Evolutionary conservation across 352 stramenopile genomes (phyloP).

Genomic region (Albugo laibachii): DNA sequence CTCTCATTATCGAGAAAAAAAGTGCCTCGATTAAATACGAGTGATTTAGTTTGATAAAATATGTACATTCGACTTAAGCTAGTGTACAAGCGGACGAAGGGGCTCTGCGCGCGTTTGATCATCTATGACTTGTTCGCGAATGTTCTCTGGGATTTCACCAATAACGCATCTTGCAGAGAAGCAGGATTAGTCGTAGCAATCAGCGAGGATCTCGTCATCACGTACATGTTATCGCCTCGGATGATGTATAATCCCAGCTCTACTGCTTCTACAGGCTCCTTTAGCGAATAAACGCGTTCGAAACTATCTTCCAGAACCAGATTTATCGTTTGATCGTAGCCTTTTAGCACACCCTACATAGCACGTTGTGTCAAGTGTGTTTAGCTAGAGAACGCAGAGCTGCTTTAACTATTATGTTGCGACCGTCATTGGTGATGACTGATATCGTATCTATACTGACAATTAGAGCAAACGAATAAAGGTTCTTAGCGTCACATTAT

Average conservation of each 20-base stretch:
- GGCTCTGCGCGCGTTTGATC: slow-evolving; percentile 70
- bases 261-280: slow-evolving; percentile 77
- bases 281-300: slow-evolving; percentile 83
- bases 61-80: slow-evolving; percentile 7
- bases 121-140: slow-evolving; percentile 80
- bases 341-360: slow-evolving; percentile 62
- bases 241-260: slow-evolving; percentile 87
- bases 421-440: slow-evolving; percentile 87
- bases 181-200: background rate
- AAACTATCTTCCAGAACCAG: slow-evolving; percentile 85
- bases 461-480: background rate
- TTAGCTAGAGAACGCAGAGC: slow-evolving; percentile 2
- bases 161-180: slow-evolving; percentile 34
- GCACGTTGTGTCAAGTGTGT: slow-evolving; percentile 2
- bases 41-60: background rate
- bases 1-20: background rate
- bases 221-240: slow-evolving; percentile 86
- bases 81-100: slow-evolving; percentile 84
- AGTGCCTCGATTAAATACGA: background rate
- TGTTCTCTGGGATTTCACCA: slow-evolving; percentile 66
- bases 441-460: slow-evolving; percentile 59
- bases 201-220: background rate
- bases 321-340: slow-evolving; percentile 89
- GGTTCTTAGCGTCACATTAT: background rate
- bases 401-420: slow-evolving; percentile 79